Percentiles rank a stretch among this genome's conserved stretches.
Conservation (phyloP, 2,329 filamentous ascomycete genomes). For the Aspergillus arachidicola region DNA sequence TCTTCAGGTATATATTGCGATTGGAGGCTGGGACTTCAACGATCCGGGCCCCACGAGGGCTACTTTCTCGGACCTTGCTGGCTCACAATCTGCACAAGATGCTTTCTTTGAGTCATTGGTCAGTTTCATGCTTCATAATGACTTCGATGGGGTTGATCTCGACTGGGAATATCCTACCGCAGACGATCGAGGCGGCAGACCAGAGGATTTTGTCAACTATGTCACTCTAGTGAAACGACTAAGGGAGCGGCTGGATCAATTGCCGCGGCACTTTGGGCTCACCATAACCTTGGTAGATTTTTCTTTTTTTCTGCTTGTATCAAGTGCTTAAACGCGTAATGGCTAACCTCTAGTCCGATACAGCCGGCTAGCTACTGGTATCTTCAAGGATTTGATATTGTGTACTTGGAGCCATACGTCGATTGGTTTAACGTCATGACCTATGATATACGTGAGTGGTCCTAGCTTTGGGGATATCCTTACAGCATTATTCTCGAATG, state of each 20-base stretch:
- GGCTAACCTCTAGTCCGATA: not conserved
- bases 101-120: slow-evolving; percentile 17
- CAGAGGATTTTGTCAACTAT: slow-evolving; percentile 14
- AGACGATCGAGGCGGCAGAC: slow-evolving; percentile 14
- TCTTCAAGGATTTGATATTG: slow-evolving; percentile 16
- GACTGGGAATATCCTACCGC: slow-evolving; percentile 23
- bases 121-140: slow-evolving; percentile 13
- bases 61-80: slow-evolving; percentile 21
- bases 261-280: slow-evolving; percentile 4
- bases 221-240: slow-evolving; percentile 13
- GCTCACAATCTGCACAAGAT: slow-evolving; percentile 14
- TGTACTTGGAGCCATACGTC: slow-evolving; percentile 12
- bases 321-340: not conserved
- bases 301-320: not conserved
- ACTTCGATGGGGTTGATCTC: slow-evolving; percentile 19
- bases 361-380: slow-evolving; percentile 22
- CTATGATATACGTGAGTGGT: slow-evolving; percentile 23
- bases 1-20: slow-evolving; percentile 26
- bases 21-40: slow-evolving; percentile 30
- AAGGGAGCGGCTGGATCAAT: slow-evolving; percentile 2
- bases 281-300: slow-evolving; percentile 16
- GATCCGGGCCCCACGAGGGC: slow-evolving; percentile 23
- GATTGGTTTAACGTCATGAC: slow-evolving; percentile 27
- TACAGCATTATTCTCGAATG: not conserved
- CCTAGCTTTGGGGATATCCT: not conserved